Base-by-base conservation (phyloP, 2,329 filamentous ascomycete species). In the Aspergillus floridensis region DNA sequence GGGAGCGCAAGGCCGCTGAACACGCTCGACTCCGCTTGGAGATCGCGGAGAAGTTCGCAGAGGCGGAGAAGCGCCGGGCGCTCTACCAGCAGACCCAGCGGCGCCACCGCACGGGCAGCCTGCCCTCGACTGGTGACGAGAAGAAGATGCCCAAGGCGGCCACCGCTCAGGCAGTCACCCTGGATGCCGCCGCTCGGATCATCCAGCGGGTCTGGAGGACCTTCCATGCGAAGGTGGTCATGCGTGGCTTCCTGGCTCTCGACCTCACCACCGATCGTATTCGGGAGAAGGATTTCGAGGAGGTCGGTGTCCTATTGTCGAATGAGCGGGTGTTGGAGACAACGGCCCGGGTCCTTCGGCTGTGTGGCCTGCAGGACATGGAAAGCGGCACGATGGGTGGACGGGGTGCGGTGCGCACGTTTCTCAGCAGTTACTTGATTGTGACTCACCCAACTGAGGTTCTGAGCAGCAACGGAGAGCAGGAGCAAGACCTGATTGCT, bases 41-140 rank as follows among this genome's bases (percentile, higher is more conserved):
- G 67, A 86, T 88, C 83, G 82, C 85, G 48, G 85, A 88, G 76
- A 85, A 85, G 65, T 81, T 86, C 62, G 86, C 85, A 10, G 86
- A 88, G 62, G 85, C 84, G 3, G 85, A 88, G 68, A 83, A 80
- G 68, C 78, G 86, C 63, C 77, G 86, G 50, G 72, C 74, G 5
- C 68, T 79, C 41, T 80, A 81, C 62, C 79, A 80, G 66, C 77
- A 80, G 65, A 78, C 69, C 49, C 71, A 76, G 57, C 79, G 83
- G 53, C 78, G 84, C 56, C 77, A 80, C 26, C 77, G 83, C 58
- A 83, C 82, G 16, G 76, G 78, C 57, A 84, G 82, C 61, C 72
- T 82, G 67, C 79, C 83, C 16, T 70, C 70, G 32, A 68, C 74
- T 44, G 38, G 38, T 1, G 77, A 79, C 58, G 77, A 79, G 57